Percentiles rank a stretch among this genome's conserved stretches.
Conservation (phyloP, 2,329 filamentous ascomycete genomes). For the Scedosporium apiospermum region DNA sequence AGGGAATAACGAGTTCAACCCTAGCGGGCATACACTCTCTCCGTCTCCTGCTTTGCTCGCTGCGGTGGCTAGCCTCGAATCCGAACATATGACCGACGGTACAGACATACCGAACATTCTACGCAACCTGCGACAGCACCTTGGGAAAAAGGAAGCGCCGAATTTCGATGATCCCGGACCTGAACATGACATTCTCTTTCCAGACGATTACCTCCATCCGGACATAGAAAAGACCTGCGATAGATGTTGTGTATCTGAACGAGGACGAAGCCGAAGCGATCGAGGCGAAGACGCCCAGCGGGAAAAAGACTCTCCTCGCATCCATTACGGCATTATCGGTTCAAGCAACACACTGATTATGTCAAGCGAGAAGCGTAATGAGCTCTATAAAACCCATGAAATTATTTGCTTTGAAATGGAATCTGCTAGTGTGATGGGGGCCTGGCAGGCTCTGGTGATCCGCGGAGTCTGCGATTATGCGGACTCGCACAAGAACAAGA, state of each 20-base stretch:
- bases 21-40: neutral
- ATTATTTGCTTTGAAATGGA: conserved; percentile 15
- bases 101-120: neutral
- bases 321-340: too few relatives aligned
- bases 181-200: neutral
- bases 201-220: neutral
- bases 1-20: neutral
- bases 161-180: neutral
- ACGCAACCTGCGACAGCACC: neutral
- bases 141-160: neutral
- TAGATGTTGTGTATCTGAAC: neutral
- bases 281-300: neutral
- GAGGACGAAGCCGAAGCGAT: neutral
- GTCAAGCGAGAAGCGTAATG: neutral
- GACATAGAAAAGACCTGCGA: neutral
- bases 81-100: neutral
- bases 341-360: too few relatives aligned
- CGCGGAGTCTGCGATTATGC: conserved; percentile 21
- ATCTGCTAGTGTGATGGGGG: conserved; percentile 12
- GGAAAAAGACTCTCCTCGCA: neutral
- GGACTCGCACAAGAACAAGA: conserved; percentile 16
- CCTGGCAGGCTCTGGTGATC: conserved; percentile 15
- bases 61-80: neutral
- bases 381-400: neutral
- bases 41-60: neutral